Conservation (phyloP, 345 rosid genomes). For the Lepidium aucheri region DNA sequence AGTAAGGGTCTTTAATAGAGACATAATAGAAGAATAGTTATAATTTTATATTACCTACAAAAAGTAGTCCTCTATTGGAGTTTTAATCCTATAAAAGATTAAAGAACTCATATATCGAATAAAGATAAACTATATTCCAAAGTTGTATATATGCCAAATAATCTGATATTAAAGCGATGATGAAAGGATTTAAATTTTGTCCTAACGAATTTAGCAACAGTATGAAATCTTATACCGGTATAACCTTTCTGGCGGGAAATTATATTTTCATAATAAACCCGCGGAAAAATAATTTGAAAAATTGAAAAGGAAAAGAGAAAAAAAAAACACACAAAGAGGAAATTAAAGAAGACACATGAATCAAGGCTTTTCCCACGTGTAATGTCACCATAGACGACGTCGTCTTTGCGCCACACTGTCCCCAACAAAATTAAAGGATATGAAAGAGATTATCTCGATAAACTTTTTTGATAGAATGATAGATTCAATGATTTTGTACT, state of each 20-base stretch:
- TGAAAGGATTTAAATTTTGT: background rate
- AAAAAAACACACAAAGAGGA: background rate
- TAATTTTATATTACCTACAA: background rate
- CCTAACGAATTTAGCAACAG: background rate
- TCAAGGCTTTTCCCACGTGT: conserved; percentile 25
- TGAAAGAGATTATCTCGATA: background rate
- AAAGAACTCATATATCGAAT: background rate
- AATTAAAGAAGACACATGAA: conserved; percentile 7
- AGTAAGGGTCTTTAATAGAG: background rate
- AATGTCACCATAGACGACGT: conserved; percentile 10
- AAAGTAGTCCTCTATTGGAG: background rate
- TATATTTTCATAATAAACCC: background rate
- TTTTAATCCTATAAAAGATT: background rate
- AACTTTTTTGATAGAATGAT: background rate
- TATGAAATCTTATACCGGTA: background rate
- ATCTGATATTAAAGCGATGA: background rate
- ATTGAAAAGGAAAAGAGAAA: background rate
- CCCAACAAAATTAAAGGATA: background rate
- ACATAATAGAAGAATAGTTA: conserved; percentile 4
- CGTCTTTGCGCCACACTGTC: conserved; percentile 14
- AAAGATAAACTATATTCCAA: background rate
- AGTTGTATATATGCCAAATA: background rate
- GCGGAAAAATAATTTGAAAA: conserved; percentile 8
- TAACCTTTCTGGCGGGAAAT: conserved; percentile 14
- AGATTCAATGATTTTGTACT: conserved; percentile 20